Base-by-base conservation (phyloP, 2,329 filamentous ascomycete species). In the Simplicillium sp. region DNA sequence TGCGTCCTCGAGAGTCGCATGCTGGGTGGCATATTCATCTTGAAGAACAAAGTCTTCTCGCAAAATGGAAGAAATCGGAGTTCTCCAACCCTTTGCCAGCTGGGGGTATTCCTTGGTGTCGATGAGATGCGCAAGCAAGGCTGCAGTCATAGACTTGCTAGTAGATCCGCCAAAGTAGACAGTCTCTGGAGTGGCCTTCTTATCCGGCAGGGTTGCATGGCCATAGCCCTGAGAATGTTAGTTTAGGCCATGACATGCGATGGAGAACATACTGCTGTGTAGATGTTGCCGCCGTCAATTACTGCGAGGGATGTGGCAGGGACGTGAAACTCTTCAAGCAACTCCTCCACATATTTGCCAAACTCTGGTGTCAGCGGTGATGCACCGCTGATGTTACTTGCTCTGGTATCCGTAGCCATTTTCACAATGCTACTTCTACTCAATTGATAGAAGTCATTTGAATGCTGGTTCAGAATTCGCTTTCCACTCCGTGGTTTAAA, bases 121-220 rank as follows among this genome's bases (percentile, higher is more conserved):
- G 4, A 74, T 57, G 2, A 70, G 48, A 1, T 67, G 64, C 4
- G 74, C 48, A 11, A 77, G 52, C 0, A 61, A 59, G 1, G 68
- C 68, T 4, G 69, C 64, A 1, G 66, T 71, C 42, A 71, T 62
- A 5, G 68, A 64, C 50, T 77, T 77, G 17, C 69, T 72, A 3
- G 62, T 71, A 44, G 67, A 72, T 4, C 66, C 73, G 4, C 31
- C 12, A 11, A 61, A 59, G 44, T 67, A 68, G 52, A 71, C 74
- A 1, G 75, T 55, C 0, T 70, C 73, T 20, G 64, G 54, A 46
- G 4, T 58, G 47, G 31, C 63, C 64, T 41, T 63, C 62, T 3
- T 60, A 66, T 60, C 66, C 50, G 17, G 48, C 5, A 39, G 17
- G 14, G 11, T 16, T 16, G 37, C 20, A 38, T 29, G 17, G 4